Conservation (phyloP, 1,139 yeast species). For the Sugiyamaella novakii region DNA sequence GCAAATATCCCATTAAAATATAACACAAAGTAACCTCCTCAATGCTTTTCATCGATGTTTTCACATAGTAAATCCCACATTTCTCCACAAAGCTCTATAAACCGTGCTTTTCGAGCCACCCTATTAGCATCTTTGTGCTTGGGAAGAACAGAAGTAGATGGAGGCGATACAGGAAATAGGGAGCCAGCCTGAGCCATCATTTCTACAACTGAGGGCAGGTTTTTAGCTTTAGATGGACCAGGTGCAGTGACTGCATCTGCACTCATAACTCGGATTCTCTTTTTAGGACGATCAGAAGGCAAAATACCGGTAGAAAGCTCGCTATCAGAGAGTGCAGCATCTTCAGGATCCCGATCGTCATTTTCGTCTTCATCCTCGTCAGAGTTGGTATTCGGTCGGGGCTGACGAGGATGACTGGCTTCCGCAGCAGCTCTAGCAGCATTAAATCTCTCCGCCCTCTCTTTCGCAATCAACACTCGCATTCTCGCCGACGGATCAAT, state of each 20-base stretch:
- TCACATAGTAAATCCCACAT: conserved; percentile 38
- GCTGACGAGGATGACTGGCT: background rate
- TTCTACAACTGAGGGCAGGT: conserved; percentile 3
- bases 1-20: background rate
- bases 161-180: conserved; percentile 2
- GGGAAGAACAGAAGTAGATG: background rate
- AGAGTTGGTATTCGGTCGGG: background rate
- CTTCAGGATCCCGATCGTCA: conserved; percentile 37
- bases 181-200: background rate
- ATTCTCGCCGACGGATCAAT: conserved; percentile 17
- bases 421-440: background rate
- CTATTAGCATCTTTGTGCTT: conserved; percentile 1
- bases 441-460: conserved; percentile 1
- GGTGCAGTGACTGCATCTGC: conserved; percentile 10
- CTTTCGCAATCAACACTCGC: conserved; percentile 8
- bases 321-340: conserved; percentile 36
- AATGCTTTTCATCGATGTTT: conserved; percentile 3
- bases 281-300: conserved; percentile 15
- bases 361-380: conserved; percentile 33
- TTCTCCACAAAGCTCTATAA: conserved; percentile 38
- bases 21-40: conserved; percentile 1
- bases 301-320: conserved; percentile 22
- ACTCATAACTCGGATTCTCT: conserved; percentile 22
- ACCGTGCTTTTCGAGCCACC: conserved; percentile 30
- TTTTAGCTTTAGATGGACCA: too few species aligned